Percentiles rank a stretch among this genome's conserved stretches.
These are phyloP conservation scores for Skeletonema menzelii DNA, from an alignment of 108 stramenopile genomes.

Conservation along the genomic window DNA sequence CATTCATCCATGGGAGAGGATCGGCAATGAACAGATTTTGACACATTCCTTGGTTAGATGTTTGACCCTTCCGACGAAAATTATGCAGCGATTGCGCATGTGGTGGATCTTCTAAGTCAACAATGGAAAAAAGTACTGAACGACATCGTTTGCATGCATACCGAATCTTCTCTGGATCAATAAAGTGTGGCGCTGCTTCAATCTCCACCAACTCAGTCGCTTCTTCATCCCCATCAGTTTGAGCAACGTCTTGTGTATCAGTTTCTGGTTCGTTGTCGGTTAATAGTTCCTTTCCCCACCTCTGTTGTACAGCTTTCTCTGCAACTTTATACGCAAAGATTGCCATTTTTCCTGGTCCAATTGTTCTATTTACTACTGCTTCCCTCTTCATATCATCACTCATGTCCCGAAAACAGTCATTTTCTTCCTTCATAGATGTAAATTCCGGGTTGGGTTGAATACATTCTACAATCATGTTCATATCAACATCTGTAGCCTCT, in stretches of 20 bases:
- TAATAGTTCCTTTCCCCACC: conserved; percentile 23
- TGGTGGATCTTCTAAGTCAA: conserved; percentile 67
- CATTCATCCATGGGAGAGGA: conserved; percentile 59
- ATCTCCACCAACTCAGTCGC: not conserved
- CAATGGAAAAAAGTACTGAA: conserved; percentile 61
- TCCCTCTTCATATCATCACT: conserved; percentile 48
- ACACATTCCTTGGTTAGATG: conserved; percentile 39
- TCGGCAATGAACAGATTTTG: conserved; percentile 62
- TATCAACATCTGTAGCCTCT: not conserved
- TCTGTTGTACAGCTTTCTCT: conserved; percentile 16
- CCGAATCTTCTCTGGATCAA: conserved; percentile 33
- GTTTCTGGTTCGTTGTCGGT: not conserved
- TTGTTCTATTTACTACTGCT: conserved; percentile 33
- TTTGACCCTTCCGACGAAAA: conserved; percentile 38
- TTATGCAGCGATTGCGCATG: conserved; percentile 50
- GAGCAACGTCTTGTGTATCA: not conserved
- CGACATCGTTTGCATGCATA: conserved; percentile 81
- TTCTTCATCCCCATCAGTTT: not conserved
- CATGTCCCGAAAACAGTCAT: conserved; percentile 58
- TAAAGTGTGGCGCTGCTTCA: not conserved
- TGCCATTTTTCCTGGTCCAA: conserved; percentile 84
- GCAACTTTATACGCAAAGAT: conserved; percentile 47
- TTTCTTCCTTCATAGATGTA: conserved; percentile 67
- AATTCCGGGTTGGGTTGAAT: conserved; percentile 60
- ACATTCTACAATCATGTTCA: conserved; percentile 28